phyloP scores from a whole-genome alignment of 768 basidiomycete genomes.

The Tricholoma hemisulphureum region DNA sequence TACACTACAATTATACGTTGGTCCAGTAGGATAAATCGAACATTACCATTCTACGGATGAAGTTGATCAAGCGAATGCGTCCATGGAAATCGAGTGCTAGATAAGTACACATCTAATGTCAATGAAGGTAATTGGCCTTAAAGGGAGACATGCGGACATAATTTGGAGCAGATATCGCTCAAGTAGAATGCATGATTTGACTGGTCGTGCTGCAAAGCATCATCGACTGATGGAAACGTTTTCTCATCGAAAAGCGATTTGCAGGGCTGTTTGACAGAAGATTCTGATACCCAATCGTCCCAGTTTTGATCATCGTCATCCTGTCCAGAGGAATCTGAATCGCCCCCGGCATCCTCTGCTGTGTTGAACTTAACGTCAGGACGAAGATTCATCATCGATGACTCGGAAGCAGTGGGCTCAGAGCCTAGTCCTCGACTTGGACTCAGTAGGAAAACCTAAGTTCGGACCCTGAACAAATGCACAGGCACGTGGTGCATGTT shows the following conservation, averaged over 20 bases:
- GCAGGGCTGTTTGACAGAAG: constrained; percentile 50
- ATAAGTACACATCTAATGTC: constrained; percentile 1
- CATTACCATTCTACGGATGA: constrained; percentile 72
- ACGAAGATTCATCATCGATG: constrained; percentile 41
- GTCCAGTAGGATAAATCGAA: not conserved
- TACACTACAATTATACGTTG: constrained; percentile 26
- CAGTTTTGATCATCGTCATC: constrained; percentile 60
- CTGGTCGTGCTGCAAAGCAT: constrained; percentile 63
- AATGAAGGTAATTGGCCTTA: not conserved
- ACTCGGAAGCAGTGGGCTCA: not conserved
- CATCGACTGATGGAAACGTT: constrained; percentile 54
- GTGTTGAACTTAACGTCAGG: constrained; percentile 19
- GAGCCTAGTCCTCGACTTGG: too few species aligned
- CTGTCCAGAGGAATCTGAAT: constrained; percentile 30
- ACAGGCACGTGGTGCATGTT: not conserved
- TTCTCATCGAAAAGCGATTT: constrained; percentile 75
- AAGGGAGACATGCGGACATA: constrained; percentile 47
- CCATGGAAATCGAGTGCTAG: constrained; percentile 77
- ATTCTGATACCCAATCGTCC: constrained; percentile 82
- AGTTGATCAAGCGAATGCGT: constrained; percentile 82
- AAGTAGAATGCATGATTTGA: constrained; percentile 62
- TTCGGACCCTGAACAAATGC: too few species aligned
- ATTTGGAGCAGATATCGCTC: constrained; percentile 41
- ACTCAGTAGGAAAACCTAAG: too few species aligned
- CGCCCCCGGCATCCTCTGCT: constrained; percentile 23